phyloP scores from a whole-genome alignment of 2,329 filamentous ascomycete genomes.

The Tricladium varicosporioides region DNA sequence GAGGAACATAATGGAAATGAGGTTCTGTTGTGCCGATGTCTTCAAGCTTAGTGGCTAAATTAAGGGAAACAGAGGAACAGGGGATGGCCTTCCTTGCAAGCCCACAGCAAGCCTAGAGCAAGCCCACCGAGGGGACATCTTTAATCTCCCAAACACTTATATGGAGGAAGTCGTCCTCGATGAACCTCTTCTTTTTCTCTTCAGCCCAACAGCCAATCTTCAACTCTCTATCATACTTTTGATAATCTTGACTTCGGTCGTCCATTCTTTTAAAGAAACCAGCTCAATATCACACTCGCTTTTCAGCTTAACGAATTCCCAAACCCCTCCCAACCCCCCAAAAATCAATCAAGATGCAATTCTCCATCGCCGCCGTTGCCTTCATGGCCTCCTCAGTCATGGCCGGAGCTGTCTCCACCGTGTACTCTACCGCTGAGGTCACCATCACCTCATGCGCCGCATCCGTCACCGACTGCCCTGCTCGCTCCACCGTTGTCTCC shows the following conservation, averaged over 20 bases:
- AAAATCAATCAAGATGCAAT: conserved; percentile 36
- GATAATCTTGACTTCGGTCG: conserved; percentile 31
- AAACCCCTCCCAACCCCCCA: conserved; percentile 12
- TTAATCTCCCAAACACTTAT: conserved; percentile 25
- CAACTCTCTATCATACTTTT: conserved; percentile 21
- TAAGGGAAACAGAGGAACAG: not conserved
- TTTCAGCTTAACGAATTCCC: conserved; percentile 19
- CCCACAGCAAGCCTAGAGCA: not conserved
- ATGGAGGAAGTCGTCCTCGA: conserved; percentile 10
- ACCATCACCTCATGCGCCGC: conserved; percentile 51
- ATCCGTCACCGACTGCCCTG: conserved; percentile 26
- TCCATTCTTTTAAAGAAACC: conserved; percentile 31
- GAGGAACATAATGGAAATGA: not conserved
- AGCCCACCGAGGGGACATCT: not conserved
- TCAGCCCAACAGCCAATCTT: conserved; percentile 27
- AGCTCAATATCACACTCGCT: conserved; percentile 18
- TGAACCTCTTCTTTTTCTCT: conserved; percentile 14
- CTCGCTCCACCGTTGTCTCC: conserved; percentile 24
- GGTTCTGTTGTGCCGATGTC: not conserved
- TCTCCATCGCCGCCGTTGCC: conserved; percentile 33
- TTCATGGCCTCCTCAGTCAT: conserved; percentile 30
- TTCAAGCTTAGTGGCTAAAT: not conserved
- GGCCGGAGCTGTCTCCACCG: conserved; percentile 30
- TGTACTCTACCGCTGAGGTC: conserved; percentile 48
- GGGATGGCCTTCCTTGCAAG: not conserved